Percentiles rank a stretch among this genome's conserved stretches.
Evolutionary conservation across 1,139 yeast species (phyloP).

Genomic region (Scheffersomyces parashehatae): DNA sequence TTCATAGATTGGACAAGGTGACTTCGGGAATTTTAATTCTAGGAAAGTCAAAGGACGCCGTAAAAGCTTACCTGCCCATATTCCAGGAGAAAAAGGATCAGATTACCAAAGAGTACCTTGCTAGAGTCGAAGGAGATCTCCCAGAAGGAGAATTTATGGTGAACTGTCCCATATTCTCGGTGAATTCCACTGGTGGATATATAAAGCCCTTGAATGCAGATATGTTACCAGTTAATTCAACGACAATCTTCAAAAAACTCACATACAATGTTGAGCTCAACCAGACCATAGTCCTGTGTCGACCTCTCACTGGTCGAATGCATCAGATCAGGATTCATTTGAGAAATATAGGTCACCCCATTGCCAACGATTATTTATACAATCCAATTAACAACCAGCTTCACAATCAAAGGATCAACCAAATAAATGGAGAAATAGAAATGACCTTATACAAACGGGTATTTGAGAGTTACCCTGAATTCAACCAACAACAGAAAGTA

Average conservation of each 20-base stretch:
- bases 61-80: constrained; percentile 41
- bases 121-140: constrained; percentile 59
- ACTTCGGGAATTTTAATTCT: constrained; percentile 74
- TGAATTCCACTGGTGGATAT: constrained; percentile 38
- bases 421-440: constrained; percentile 28
- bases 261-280: constrained; percentile 25
- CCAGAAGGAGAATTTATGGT: constrained; percentile 33
- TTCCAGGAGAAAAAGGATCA: constrained; percentile 37
- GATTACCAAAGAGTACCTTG: constrained; percentile 54
- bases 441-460: constrained; percentile 24
- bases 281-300: constrained; percentile 62
- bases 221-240: constrained; percentile 29
- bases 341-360: constrained; percentile 65
- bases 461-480: constrained; percentile 17
- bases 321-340: constrained; percentile 80
- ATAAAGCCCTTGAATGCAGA: constrained; percentile 31
- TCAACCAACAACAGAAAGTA: constrained; percentile 5
- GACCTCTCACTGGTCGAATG: constrained; percentile 72
- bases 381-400: constrained; percentile 20
- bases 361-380: constrained; percentile 66
- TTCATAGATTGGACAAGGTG: constrained; percentile 70
- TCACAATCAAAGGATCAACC: constrained; percentile 15
- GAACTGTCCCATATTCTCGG: constrained; percentile 38
- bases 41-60: constrained; percentile 49
- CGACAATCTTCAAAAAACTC: constrained; percentile 33